phyloP scores from a whole-genome alignment of 1,284 basidiomycete genomes.

The Papiliotrema nemorosa region DNA sequence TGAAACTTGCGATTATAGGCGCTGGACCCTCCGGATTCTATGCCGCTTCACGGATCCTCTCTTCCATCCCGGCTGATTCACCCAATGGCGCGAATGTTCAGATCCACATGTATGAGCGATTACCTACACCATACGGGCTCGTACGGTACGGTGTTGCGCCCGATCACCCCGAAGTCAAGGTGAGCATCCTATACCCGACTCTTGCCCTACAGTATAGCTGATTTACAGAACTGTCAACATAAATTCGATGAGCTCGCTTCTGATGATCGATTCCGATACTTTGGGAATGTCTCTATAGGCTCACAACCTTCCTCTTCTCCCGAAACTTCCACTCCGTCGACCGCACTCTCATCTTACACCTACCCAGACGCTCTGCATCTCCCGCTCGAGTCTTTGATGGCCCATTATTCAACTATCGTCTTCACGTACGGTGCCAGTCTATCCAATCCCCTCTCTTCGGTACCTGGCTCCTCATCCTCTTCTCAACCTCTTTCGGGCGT shows the following conservation, averaged over 20 bases:
- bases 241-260: slow-evolving; percentile 76
- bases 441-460: slow-evolving; percentile 40
- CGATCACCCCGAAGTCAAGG: slow-evolving; percentile 98
- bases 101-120: slow-evolving; percentile 86
- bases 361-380: slow-evolving; percentile 50
- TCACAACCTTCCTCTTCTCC: slow-evolving; percentile 22
- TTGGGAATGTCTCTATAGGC: slow-evolving; percentile 83
- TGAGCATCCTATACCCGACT: slow-evolving; percentile 39
- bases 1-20: slow-evolving; percentile 53
- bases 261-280: slow-evolving; percentile 78
- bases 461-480: slow-evolving; percentile 57
- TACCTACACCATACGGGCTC: slow-evolving; percentile 92
- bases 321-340: slow-evolving; percentile 8
- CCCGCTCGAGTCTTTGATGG: slow-evolving; percentile 44
- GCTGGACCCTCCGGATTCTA: slow-evolving; percentile 95
- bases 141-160: slow-evolving; percentile 97
- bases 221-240: slow-evolving; percentile 82
- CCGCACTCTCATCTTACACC: slow-evolving; percentile 35
- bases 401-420: slow-evolving; percentile 53
- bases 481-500: slow-evolving; percentile 56
- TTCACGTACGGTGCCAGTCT: slow-evolving; percentile 52
- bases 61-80: slow-evolving; percentile 55
- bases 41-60: slow-evolving; percentile 76
- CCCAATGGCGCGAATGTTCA: slow-evolving; percentile 52
- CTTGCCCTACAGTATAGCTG: neutral